Conservation (phyloP, 1,139 yeast genomes). For the Hemisphaericaspora subhashii region DNA sequence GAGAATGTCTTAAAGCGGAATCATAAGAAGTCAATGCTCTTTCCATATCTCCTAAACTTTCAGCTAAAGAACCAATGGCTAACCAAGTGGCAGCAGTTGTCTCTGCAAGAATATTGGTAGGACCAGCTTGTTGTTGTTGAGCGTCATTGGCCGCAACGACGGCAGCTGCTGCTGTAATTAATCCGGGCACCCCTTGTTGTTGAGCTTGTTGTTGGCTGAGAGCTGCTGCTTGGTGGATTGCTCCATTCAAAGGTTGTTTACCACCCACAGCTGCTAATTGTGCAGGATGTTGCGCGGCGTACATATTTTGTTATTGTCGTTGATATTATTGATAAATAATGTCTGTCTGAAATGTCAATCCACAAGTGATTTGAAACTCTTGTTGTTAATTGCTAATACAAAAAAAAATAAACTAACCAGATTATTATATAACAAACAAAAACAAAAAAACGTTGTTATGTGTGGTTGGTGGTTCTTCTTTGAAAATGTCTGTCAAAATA, state of each 20-base stretch:
- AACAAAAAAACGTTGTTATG: too few relatives aligned
- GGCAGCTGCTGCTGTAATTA: slow-evolving; percentile 9
- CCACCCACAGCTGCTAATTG: slow-evolving; percentile 14
- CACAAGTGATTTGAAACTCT: too few relatives aligned
- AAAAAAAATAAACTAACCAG: too few relatives aligned
- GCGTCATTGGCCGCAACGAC: slow-evolving; percentile 1
- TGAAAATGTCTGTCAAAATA: too few relatives aligned
- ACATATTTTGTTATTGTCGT: too few relatives aligned
- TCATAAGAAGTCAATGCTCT: slow-evolving; percentile 89
- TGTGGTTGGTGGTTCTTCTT: too few relatives aligned
- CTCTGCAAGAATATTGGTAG: slow-evolving; percentile 41
- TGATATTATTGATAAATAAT: too few relatives aligned
- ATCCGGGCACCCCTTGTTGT: slow-evolving; percentile 5
- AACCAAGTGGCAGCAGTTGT: slow-evolving; percentile 92
- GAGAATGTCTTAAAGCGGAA: slow-evolving; percentile 83
- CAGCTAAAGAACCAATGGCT: slow-evolving; percentile 89
- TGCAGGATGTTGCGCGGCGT: slow-evolving; percentile 11
- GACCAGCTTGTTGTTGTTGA: slow-evolving; percentile 11
- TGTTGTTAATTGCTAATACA: neutral
- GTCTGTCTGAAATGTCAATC: neutral
- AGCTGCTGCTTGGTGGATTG: slow-evolving; percentile 11
- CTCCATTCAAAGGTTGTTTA: slow-evolving; percentile 15
- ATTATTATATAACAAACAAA: too few relatives aligned
- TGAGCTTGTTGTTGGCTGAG: slow-evolving; percentile 12
- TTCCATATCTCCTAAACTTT: slow-evolving; percentile 83